Conservation (phyloP, 495 filamentous ascomycete species). For the Penicillium malachiteum region DNA sequence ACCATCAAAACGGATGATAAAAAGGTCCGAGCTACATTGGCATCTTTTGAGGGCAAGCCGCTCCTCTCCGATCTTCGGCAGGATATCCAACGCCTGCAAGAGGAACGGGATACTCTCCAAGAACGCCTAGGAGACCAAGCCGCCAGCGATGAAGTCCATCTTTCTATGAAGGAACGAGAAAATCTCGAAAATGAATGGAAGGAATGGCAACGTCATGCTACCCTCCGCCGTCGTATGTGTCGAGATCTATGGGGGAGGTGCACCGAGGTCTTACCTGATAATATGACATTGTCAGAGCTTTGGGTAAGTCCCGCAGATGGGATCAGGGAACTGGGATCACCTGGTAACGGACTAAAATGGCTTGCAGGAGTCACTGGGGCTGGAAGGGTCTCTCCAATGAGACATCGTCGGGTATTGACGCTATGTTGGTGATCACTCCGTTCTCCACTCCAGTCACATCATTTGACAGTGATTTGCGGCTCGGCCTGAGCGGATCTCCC, state of each 20-base stretch:
- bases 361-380: slow-evolving; percentile 42
- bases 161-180: slow-evolving; percentile 48
- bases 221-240: slow-evolving; percentile 50
- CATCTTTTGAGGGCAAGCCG: slow-evolving; percentile 47
- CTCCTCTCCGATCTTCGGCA: slow-evolving; percentile 51
- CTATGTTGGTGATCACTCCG: slow-evolving; percentile 18
- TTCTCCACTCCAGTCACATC: slow-evolving; percentile 22
- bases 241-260: slow-evolving; percentile 50
- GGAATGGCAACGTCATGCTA: slow-evolving; percentile 49
- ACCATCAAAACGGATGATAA: slow-evolving; percentile 52
- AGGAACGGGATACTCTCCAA: slow-evolving; percentile 42
- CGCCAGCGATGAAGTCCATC: slow-evolving; percentile 25
- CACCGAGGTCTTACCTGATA: slow-evolving; percentile 48
- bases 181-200: slow-evolving; percentile 49
- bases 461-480: slow-evolving; percentile 23
- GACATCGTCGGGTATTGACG: slow-evolving; percentile 14
- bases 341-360: slow-evolving; percentile 10
- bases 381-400: slow-evolving; percentile 39
- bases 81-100: slow-evolving; percentile 44
- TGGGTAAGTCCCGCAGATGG: slow-evolving; percentile 43
- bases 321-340: background rate
- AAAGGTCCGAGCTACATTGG: slow-evolving; percentile 47
- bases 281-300: slow-evolving; percentile 44
- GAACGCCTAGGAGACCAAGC: slow-evolving; percentile 40
- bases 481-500: slow-evolving; percentile 14